Evolutionary conservation across 2,329 filamentous ascomycete species (phyloP), one percentile per base, ranked within the genome.

Genomic region (Penicillium sp.): DNA sequence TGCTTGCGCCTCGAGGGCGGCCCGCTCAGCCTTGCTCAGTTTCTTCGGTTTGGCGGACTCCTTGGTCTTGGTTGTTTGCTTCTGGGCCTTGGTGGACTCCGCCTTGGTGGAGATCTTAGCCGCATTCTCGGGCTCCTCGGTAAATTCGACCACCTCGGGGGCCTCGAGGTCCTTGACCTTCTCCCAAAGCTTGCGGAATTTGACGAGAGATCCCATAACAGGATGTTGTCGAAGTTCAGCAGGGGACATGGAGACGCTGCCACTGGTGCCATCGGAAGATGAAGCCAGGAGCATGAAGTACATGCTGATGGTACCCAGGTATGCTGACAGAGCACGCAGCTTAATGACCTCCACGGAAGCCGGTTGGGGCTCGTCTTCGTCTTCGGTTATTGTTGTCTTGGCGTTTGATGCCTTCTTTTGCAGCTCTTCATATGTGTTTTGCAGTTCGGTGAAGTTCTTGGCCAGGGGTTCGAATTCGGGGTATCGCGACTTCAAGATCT

Each of bases 231-330:
- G 86, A 34, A 99, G 76, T 61, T 96, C 86, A n/a, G 81, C 78
- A 4, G 93, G 89, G 48, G 89, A 82, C 58, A 95, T 74, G 0
- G 90, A 81, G 52, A 85, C 80, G 10, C 75, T 72, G 0, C 76
- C 72, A 7, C 79, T 80, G 29, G 78, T 74, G 1, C 77, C 75
- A 52, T 86, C 84, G 43, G 86, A 80, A 2, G 86, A 82, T 1
- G 90, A 96, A 9, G 91, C 90, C n/a, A 99, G 77, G 29, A 97
- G 83, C 30, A 92, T 90, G 70, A 99, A 96, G 72, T 99, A 99
- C 84, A 96, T 92, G 42, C 89, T 87, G 60, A 99, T 79, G 1
- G 90, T 83, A 36, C 89, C 91, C 20, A 97, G 79, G 68, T 99
- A 97, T 53, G 91, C 90, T 4, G 90, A 87, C 32, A 96, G 78